Evolutionary conservation across 2,329 filamentous ascomycete species (phyloP), one percentile per base, ranked within the genome.

Genomic region (Fusarium sp.): DNA sequence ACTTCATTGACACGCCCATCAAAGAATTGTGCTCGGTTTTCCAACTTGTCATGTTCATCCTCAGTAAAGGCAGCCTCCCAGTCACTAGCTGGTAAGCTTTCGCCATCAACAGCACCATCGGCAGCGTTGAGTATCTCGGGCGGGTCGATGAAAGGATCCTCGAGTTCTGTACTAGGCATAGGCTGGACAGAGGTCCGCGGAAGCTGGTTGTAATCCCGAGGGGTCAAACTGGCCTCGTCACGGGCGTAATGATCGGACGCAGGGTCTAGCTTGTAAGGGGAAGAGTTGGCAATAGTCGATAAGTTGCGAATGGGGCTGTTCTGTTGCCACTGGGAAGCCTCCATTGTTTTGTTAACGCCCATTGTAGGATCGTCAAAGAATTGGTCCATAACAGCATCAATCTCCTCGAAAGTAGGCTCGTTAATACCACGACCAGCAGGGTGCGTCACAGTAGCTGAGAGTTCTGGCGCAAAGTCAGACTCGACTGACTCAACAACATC

Each of bases 311-410:
- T 65, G 32, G 72, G 65, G 46, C 70, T 74, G 22, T 32, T 54
- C 13, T 67, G 69, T 51, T 72, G 70, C 82, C 84, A 86, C 37
- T 78, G 76, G 7, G 83, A 78, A 19, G 82, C 77, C 45, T 84
- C 81, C 15, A 82, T 77, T 9, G 81, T 81, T 73, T 89, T 90
- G 75, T 93, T 92, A 61, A 93, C 87, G 14, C 92, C 92, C 76
- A 91, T 87, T 51, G 90, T 89, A 3, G 91, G 91, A 68, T 93
- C 88, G 47, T 84, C 87, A 60, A 90, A 86, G 72, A 97, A 86
- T 62, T 96, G 91, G 68, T 90, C 88, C 93, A 98, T 97, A 52
- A 97, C 89, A 44, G 91, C 93, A 81, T 97, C 94, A 73, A 97
- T 94, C 75, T 97, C 94, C 70, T 95, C 90, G 71, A 92, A 92